Conservation (phyloP, 78 protist species). For the Protostelium mycophagum region DNA sequence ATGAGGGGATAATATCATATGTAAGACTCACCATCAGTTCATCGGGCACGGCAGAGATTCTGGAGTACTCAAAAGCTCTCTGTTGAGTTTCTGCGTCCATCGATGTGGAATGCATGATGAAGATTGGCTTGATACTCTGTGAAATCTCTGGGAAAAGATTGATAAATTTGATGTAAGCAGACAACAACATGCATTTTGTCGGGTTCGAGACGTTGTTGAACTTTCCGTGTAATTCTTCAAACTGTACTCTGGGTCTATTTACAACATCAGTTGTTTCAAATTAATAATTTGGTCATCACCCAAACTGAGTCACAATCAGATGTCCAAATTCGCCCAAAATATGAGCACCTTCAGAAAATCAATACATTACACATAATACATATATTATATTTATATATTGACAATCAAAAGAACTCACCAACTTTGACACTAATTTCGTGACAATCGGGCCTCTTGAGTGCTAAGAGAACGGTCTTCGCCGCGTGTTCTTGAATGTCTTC, state of each 20-base stretch:
- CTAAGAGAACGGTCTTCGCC: constrained; percentile 66
- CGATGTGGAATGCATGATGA: constrained; percentile 11
- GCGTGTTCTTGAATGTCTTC: constrained; percentile 88
- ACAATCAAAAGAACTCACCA: too few relatives aligned
- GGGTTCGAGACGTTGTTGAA: constrained; percentile 7
- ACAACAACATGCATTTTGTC: constrained; percentile 79
- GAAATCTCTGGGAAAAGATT: constrained; percentile 80
- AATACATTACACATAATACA: too few relatives aligned
- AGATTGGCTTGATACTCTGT: constrained; percentile 26
- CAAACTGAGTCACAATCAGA: constrained; percentile 60
- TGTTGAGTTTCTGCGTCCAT: constrained; percentile 95
- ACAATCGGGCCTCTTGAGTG: constrained; percentile 31
- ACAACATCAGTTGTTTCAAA: background rate
- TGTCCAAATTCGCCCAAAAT: constrained; percentile 96
- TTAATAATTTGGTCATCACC: background rate
- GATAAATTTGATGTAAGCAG: constrained; percentile 83
- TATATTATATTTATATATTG: too few relatives aligned
- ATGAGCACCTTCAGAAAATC: too few relatives aligned
- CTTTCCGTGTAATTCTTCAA: constrained; percentile 57
- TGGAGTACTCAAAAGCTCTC: constrained; percentile 93
- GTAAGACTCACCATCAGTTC: constrained; percentile 60
- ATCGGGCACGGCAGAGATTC: constrained; percentile 45
- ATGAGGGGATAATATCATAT: constrained; percentile 57
- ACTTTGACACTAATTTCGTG: constrained; percentile 88
- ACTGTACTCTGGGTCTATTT: constrained; percentile 42